A percentile compares a stretch with the other conserved stretches of the same genome.
Conservation (phyloP, 208 protist genomes). For the Crithidia sp. region DNA sequence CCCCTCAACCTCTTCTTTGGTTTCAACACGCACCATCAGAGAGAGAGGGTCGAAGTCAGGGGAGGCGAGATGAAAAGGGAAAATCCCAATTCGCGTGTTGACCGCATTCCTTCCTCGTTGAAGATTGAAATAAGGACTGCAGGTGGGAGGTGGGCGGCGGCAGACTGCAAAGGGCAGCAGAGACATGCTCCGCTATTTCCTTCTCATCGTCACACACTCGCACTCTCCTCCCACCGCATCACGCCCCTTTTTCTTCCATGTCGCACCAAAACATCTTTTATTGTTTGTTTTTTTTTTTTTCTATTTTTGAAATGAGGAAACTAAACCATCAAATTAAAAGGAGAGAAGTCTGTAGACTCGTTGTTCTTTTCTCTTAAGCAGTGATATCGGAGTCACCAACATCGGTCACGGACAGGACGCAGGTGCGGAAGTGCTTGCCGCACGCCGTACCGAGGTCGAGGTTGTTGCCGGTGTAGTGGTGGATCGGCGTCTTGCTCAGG, state of each 20-base stretch:
- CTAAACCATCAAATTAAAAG: conserved; percentile 34
- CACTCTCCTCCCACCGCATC: background rate
- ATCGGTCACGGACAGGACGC: conserved; percentile 97
- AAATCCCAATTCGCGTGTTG: no score
- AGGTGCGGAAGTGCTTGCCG: conserved; percentile 98
- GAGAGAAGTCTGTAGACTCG: conserved; percentile 26
- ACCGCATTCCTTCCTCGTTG: no score
- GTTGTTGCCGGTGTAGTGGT: conserved; percentile 99
- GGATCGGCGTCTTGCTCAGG: conserved; percentile 98
- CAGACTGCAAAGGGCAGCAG: no score
- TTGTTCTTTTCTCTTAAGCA: conserved; percentile 48
- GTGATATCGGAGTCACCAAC: conserved; percentile 97
- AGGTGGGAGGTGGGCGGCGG: no score
- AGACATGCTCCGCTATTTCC: no score
- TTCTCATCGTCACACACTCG: no score
- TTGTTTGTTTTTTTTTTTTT: background rate
- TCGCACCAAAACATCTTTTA: background rate
- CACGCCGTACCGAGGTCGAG: conserved; percentile 99
- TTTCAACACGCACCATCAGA: no score
- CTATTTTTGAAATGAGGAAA: conserved; percentile 17
- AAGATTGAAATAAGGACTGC: no score
- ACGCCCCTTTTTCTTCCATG: background rate
- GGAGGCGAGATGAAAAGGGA: no score
- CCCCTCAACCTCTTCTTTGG: no score
- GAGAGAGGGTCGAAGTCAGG: no score